Evolutionary conservation across 2,329 filamentous ascomycete genomes (phyloP).

Genomic region (Nemania diffusa): DNA sequence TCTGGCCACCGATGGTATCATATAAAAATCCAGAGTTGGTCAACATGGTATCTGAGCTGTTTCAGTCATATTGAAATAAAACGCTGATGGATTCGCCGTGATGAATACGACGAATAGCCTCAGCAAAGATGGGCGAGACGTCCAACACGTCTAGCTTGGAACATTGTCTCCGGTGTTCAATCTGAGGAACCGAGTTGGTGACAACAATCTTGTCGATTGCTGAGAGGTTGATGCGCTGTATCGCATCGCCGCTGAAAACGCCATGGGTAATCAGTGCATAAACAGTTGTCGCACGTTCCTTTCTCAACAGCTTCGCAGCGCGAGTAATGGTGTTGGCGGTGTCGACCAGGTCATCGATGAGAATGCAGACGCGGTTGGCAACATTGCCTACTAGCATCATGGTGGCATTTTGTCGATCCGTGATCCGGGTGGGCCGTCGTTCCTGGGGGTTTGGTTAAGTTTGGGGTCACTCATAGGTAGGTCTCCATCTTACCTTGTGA

Average conservation of each 20-base stretch:
- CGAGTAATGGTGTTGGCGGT: conserved; percentile 97
- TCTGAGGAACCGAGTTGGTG: conserved; percentile 93
- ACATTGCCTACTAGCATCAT: conserved; percentile 97
- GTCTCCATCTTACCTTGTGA: conserved; percentile 78
- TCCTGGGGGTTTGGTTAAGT: conserved; percentile 67
- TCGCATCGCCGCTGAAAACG: conserved; percentile 93
- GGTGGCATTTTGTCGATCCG: conserved; percentile 87
- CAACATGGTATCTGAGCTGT: not conserved
- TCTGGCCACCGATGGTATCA: conserved; percentile 6
- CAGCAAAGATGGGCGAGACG: conserved; percentile 89
- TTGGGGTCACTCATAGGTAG: conserved; percentile 44
- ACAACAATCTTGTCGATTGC: conserved; percentile 93
- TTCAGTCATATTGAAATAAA: conserved; percentile 84
- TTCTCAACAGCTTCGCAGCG: conserved; percentile 95
- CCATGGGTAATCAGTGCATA: conserved; percentile 95
- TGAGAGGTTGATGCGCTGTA: conserved; percentile 92
- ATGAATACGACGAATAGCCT: conserved; percentile 95
- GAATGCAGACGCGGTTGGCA: conserved; percentile 80
- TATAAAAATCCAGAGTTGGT: not conserved
- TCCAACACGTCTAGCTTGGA: conserved; percentile 93
- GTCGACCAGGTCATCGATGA: conserved; percentile 94
- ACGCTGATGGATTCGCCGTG: conserved; percentile 98
- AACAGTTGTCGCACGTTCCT: conserved; percentile 89
- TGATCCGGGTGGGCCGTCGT: conserved; percentile 87
- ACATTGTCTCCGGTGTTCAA: conserved; percentile 79